Conservation (phyloP, 176 grass and related monocot species). For the Aegilops umbellulata region DNA sequence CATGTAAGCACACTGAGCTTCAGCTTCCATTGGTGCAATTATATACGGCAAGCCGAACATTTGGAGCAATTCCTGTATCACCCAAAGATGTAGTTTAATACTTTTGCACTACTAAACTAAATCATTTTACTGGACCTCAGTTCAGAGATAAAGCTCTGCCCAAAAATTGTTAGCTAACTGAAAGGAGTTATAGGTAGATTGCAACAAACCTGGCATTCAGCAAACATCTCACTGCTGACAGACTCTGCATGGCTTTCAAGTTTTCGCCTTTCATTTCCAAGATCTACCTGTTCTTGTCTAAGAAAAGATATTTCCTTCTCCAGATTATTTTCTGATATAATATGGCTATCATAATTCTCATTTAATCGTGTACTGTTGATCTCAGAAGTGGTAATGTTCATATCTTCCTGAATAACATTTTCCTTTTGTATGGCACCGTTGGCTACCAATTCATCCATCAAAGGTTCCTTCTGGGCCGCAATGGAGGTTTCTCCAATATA, state of each 20-base stretch:
- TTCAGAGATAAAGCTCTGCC: slow-evolving; percentile 13
- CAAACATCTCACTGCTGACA: slow-evolving; percentile 95
- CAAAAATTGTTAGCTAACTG: background rate
- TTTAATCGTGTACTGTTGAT: background rate
- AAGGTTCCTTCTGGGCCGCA: slow-evolving; percentile 28
- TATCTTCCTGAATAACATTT: slow-evolving; percentile 12
- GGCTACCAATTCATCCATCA: slow-evolving; percentile 35
- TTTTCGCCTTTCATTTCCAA: slow-evolving; percentile 80
- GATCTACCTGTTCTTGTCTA: slow-evolving; percentile 73
- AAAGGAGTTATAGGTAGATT: slow-evolving; percentile 6
- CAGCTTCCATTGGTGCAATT: slow-evolving; percentile 92
- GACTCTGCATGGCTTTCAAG: slow-evolving; percentile 90
- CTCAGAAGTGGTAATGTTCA: slow-evolving; percentile 22
- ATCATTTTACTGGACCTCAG: slow-evolving; percentile 4
- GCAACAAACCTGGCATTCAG: slow-evolving; percentile 83
- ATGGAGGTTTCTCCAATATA: slow-evolving; percentile 25
- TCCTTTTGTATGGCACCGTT: background rate
- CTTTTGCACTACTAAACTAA: slow-evolving; percentile 15
- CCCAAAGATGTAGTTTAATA: slow-evolving; percentile 11
- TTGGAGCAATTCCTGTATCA: slow-evolving; percentile 91
- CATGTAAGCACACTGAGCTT: slow-evolving; percentile 99
- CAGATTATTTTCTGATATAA: slow-evolving; percentile 55
- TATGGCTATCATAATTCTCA: slow-evolving; percentile 34
- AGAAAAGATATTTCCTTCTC: slow-evolving; percentile 80
- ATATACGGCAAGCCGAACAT: slow-evolving; percentile 99